A percentile compares a stretch with the other conserved stretches of the same genome.
phyloP scores from a whole-genome alignment of 805 yeast genomes.

The Metschnikowia reukaufii region DNA sequence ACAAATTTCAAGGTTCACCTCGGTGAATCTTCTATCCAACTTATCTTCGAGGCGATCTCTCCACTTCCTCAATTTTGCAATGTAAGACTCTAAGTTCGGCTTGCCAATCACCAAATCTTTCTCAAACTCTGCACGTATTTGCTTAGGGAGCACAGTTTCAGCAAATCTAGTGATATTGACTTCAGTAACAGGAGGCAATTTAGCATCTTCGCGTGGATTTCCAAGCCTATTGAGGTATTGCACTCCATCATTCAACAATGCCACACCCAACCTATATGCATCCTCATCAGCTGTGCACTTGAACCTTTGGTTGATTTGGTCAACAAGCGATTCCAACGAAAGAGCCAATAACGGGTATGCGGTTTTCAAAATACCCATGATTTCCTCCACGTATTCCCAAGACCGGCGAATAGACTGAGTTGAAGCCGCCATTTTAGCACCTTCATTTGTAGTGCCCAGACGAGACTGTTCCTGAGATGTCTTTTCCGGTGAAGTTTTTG shows the following conservation, averaged over 20 bases:
- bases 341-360: constrained; percentile 93
- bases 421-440: background rate
- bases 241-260: constrained; percentile 88
- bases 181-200: constrained; percentile 87
- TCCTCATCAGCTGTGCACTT: constrained; percentile 95
- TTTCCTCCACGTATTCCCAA: constrained; percentile 89
- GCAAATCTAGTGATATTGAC: constrained; percentile 86
- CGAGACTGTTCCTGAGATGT: constrained; percentile 7
- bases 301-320: constrained; percentile 91
- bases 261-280: constrained; percentile 90
- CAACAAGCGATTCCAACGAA: constrained; percentile 91
- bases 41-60: constrained; percentile 89
- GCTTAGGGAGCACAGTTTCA: constrained; percentile 87
- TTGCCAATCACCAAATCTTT: constrained; percentile 83
- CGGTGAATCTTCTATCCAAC: constrained; percentile 77
- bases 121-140: constrained; percentile 85
- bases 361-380: constrained; percentile 92
- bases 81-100: constrained; percentile 87
- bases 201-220: constrained; percentile 83
- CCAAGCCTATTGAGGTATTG: constrained; percentile 84
- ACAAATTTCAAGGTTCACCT: constrained; percentile 83
- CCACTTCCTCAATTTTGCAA: constrained; percentile 84
- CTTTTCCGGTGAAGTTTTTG: constrained; percentile 5
- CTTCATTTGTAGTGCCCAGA: background rate
- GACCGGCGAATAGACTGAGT: constrained; percentile 56